Base-by-base conservation (phyloP, 2,329 filamentous ascomycete genomes). In the Magnaporthiopsis incrustans region DNA sequence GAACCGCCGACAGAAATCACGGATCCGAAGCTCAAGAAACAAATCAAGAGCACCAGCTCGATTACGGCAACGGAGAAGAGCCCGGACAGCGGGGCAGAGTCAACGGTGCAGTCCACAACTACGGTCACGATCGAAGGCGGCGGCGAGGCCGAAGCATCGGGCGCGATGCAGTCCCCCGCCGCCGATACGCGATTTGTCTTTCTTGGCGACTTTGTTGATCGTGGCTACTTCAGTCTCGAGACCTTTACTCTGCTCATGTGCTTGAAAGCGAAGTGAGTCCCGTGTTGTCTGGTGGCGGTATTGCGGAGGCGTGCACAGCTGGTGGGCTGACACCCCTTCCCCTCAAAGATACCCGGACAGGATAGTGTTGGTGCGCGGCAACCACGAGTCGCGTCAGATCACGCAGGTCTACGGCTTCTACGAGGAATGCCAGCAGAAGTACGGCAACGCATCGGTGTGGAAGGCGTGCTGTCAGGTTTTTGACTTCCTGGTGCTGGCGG, bases 391-490 rank as follows among this genome's bases (percentile, higher is more conserved):
- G 32, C 89, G 95, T 68, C 95, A 96, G 72, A 96, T 99, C 67
- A 99, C 95, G 11, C 95, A 99, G 73, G 97, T 96, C 27, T 99
- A 99, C 76, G 95, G 95, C 63, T 99, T 99, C 78, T 99, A 99
- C 77, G 97, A 96, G 66, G 95, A 99, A 76, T 99, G 95, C 77
- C 92, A 92, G 64, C 90, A 95, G 71, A 99, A 99, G 77, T 99
- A 99, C 75, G 95, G 95, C 73, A 98, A 97, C 73, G 92, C 95
- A 15, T 97, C 96, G 61, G 95, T 99, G n/a, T 99, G 95, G 95
- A 96, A 99, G 77, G 95, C 97, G 65, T 99, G 97, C 77, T 99
- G 95, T 68, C 95, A 99, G 75, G 97, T 99, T 78, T 99, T 99
- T 76, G 95, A 99, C 76, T 99, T 97, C 76, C 85, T 99, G 35